A percentile compares a stretch with the other conserved stretches of the same genome.
Conservation (phyloP, 2,329 filamentous ascomycete genomes). For the Colletotrichum scovillei region DNA sequence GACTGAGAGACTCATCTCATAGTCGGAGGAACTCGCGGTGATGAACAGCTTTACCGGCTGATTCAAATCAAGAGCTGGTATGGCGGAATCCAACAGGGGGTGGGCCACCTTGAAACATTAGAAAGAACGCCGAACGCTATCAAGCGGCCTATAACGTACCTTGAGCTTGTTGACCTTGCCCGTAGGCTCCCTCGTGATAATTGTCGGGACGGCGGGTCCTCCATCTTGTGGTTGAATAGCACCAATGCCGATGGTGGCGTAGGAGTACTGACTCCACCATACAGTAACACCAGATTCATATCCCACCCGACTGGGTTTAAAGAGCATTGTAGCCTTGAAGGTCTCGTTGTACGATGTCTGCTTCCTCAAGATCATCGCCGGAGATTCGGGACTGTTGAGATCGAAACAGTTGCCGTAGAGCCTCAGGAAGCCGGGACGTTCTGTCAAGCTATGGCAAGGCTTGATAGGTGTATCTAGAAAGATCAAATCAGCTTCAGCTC, state of each 20-base stretch:
- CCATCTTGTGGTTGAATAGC: constrained; percentile 35
- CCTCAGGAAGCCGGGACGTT: constrained; percentile 55
- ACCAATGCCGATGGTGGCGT: constrained; percentile 45
- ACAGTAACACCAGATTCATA: constrained; percentile 65
- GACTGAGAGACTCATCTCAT: constrained; percentile 36
- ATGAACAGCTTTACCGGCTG: constrained; percentile 33
- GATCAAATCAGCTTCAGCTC: neutral
- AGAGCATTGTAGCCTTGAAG: constrained; percentile 58
- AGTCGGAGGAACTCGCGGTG: constrained; percentile 35
- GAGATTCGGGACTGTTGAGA: constrained; percentile 60
- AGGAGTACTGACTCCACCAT: constrained; percentile 63
- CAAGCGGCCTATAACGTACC: constrained; percentile 23
- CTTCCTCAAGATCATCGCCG: constrained; percentile 65
- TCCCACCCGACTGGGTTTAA: constrained; percentile 52
- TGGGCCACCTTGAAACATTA: constrained; percentile 21
- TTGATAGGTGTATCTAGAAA: constrained; percentile 59
- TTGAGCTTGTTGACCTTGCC: constrained; percentile 38
- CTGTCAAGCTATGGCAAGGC: constrained; percentile 57
- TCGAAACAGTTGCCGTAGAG: constrained; percentile 64
- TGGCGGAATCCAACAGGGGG: constrained; percentile 6
- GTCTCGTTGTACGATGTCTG: constrained; percentile 56
- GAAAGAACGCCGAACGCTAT: neutral
- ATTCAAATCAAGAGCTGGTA: neutral
- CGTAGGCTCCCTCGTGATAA: constrained; percentile 38
- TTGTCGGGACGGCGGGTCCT: constrained; percentile 13